A percentile compares a stretch with the other conserved stretches of the same genome.
Conservation (phyloP, 2,329 filamentous ascomycete species). For the Neopestalotiopsis sp. region DNA sequence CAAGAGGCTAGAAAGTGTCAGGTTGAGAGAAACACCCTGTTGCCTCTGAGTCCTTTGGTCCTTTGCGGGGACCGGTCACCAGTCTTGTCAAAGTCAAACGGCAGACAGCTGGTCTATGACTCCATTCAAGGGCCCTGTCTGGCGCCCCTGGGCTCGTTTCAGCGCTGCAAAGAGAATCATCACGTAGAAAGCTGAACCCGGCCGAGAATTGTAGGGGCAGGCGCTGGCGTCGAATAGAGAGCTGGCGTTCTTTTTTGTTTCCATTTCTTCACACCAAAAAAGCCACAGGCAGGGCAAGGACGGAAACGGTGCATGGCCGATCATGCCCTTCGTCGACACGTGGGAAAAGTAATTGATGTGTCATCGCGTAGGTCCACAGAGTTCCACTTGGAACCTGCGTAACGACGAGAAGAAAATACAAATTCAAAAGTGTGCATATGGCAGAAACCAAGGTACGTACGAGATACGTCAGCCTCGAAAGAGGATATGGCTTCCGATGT, state of each 20-base stretch:
- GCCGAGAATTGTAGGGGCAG: not conserved
- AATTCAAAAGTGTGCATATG: not conserved
- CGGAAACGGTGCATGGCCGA: conserved; percentile 3
- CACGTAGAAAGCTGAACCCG: not conserved
- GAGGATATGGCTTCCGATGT: not conserved
- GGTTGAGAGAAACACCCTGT: conserved; percentile 4
- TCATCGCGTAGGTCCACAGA: conserved; percentile 9
- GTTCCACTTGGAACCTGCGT: conserved; percentile 13
- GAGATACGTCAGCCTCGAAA: conserved; percentile 3
- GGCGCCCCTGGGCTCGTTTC: not conserved
- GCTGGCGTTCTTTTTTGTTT: conserved; percentile 1
- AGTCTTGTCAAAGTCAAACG: conserved; percentile 4
- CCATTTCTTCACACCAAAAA: not conserved
- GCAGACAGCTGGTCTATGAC: not conserved
- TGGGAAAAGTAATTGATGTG: conserved; percentile 15
- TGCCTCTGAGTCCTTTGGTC: not conserved
- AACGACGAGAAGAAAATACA: not conserved
- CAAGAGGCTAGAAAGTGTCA: conserved; percentile 11
- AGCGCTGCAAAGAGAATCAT: conserved; percentile 2
- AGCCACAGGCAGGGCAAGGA: not conserved
- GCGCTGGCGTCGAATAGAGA: not conserved
- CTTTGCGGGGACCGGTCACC: not conserved
- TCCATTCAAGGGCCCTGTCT: not conserved
- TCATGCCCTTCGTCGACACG: conserved; percentile 5
- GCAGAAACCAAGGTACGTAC: not conserved